A percentile compares a stretch with the other conserved stretches of the same genome.
These are phyloP conservation scores for Xylaria sp. DNA, from an alignment of 2,329 filamentous ascomycete species.

Conservation along the genomic window DNA sequence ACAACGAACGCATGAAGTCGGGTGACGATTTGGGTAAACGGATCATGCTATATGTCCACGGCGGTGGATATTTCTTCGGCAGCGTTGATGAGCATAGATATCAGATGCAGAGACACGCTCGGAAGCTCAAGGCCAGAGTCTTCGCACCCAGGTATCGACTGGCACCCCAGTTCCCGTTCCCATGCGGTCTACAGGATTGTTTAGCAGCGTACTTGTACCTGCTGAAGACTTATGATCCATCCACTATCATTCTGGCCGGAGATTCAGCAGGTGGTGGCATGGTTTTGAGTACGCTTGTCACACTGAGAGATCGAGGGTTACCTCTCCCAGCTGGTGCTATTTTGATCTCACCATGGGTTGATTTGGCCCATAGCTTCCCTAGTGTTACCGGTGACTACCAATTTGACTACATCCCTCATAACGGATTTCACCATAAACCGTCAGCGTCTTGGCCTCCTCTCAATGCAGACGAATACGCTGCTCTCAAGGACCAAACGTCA, in stretches of 20 bases:
- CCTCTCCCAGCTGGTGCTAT: conserved; percentile 90
- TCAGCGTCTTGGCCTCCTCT: conserved; percentile 93
- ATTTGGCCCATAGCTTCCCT: conserved; percentile 94
- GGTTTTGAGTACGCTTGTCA: conserved; percentile 81
- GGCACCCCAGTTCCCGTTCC: conserved; percentile 94
- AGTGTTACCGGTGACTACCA: conserved; percentile 79
- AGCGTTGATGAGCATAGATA: conserved; percentile 98
- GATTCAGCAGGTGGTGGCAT: conserved; percentile 96
- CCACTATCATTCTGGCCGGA: conserved; percentile 85
- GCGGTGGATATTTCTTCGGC: conserved; percentile 94
- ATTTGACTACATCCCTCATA: conserved; percentile 86
- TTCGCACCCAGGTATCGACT: conserved; percentile 89
- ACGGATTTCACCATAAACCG: conserved; percentile 91
- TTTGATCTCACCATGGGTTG: conserved; percentile 94
- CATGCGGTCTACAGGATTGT: conserved; percentile 90
- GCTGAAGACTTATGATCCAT: conserved; percentile 78
- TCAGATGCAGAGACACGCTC: conserved; percentile 93
- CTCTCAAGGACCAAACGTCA: conserved; percentile 62
- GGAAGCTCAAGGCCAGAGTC: conserved; percentile 90
- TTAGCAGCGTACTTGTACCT: conserved; percentile 88
- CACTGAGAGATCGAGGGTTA: conserved; percentile 82
- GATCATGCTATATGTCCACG: conserved; percentile 93
- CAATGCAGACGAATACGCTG: conserved; percentile 76
- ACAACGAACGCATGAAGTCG: conserved; percentile 73
- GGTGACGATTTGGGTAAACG: conserved; percentile 71